Evolutionary conservation across 768 basidiomycete species (phyloP), one percentile per base, ranked within the genome.

Genomic region (Psilocybe cubensis): DNA sequence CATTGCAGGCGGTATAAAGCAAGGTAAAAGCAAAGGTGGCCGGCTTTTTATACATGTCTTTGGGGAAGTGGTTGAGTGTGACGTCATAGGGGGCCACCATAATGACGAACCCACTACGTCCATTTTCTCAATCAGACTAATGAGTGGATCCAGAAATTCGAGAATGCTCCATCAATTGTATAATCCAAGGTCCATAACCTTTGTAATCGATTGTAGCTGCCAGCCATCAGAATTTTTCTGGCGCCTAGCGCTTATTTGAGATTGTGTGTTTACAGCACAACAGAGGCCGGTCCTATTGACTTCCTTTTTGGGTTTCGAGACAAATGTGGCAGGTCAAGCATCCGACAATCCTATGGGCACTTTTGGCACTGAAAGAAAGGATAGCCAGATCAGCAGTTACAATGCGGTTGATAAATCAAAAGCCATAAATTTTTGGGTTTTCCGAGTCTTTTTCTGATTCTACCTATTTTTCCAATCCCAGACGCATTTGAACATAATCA

Each of bases 361-460:
- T 33, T 14, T 33, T 33, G n/a, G n/a, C 31, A 33, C 31, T 33
- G 9, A 33, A n/a, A n/a, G n/a, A n/a, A n/a, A n/a, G n/a, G n/a
- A n/a, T n/a, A n/a, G n/a, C n/a, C n/a, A n/a, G n/a, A n/a, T n/a
- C n/a, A n/a, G n/a, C n/a, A n/a, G n/a, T n/a, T n/a, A 18, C 10
- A 8, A 20, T 4, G 24, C 28, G 21, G 38, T 31, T n/a, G 27
- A 42, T 44, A 42, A 52, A 54, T 55, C 29, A 65, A 61, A 60
- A 62, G 56, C 46, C 53, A 65, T 60, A 56, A 53, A 63, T 65
- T 76, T 76, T 67, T 73, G 52, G 65, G 68, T 84, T 84, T 79
- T 79, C 73, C 69, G 74, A 76, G 78, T 84, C 82, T 85, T 81
- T 87, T 84, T 81, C 77, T 77, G 73, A 75, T 86, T 88, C 81